phyloP scores from a whole-genome alignment of 225 moss, liverwort and hornwort species.

The Physcomitrium patens region DNA sequence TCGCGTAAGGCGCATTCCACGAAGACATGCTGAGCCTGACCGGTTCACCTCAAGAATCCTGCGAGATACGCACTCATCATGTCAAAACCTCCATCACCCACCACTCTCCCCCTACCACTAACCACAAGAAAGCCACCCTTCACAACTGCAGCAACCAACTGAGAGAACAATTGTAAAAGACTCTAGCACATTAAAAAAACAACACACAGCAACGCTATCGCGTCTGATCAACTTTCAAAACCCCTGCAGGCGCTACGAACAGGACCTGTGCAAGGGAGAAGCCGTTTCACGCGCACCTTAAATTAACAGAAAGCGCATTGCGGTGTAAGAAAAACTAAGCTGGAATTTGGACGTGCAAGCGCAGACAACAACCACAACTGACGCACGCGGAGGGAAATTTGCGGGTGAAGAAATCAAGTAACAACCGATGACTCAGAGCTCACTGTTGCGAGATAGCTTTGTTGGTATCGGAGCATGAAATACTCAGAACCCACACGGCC shows the following conservation, averaged over 20 bases:
- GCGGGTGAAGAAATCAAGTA: not conserved
- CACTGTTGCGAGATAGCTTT: not conserved
- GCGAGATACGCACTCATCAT: not conserved
- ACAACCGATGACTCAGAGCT: slow-evolving; percentile 13
- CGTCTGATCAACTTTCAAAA: no score
- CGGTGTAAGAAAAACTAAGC: not conserved
- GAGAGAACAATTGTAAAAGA: not conserved
- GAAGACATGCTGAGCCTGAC: slow-evolving; percentile 39
- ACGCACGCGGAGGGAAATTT: not conserved
- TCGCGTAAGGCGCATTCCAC: slow-evolving; percentile 56
- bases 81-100: not conserved
- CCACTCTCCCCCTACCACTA: not conserved
- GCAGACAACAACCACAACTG: not conserved
- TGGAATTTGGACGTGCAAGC: not conserved
- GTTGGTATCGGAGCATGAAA: not conserved
- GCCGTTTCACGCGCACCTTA: no score
- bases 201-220: not conserved
- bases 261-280: no score
- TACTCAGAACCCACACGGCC: not conserved
- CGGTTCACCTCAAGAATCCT: not conserved
- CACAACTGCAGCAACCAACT: not conserved
- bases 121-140: slow-evolving; percentile 1
- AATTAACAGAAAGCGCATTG: no score
- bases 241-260: no score
- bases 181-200: not conserved